Evolutionary conservation across 345 rosid species (phyloP).

Genomic region (Heritiera littoralis): DNA sequence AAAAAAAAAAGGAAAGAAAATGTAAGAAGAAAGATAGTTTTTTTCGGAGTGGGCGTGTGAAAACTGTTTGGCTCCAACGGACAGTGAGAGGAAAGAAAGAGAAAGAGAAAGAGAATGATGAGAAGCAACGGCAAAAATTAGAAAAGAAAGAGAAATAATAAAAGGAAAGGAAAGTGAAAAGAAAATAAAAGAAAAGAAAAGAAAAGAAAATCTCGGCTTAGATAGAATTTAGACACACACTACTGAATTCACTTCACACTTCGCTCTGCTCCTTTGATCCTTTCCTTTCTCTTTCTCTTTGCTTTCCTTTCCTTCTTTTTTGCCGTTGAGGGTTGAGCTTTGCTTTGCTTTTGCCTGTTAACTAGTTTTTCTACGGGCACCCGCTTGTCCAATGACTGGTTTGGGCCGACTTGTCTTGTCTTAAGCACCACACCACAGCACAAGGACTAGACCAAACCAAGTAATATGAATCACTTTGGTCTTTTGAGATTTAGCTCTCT

Average conservation of each 20-base stretch:
- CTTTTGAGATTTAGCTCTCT: no score
- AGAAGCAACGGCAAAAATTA: background rate
- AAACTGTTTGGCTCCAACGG: slow-evolving; percentile 78
- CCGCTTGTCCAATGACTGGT: slow-evolving; percentile 29
- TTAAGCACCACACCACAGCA: background rate
- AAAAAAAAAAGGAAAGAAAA: background rate
- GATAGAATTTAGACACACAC: background rate
- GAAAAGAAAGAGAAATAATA: background rate
- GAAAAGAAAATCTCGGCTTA: slow-evolving; percentile 23
- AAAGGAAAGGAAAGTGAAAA: slow-evolving; percentile 1
- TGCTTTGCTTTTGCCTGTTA: background rate
- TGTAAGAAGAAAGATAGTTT: no score
- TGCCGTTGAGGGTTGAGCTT: slow-evolving; percentile 15
- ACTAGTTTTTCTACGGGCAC: slow-evolving; percentile 30
- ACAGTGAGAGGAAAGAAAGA: slow-evolving; percentile 40
- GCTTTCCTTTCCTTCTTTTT: background rate
- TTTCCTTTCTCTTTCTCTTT: slow-evolving; percentile 5
- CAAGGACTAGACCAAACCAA: background rate
- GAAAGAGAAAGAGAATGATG: slow-evolving; percentile 29
- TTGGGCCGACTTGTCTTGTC: slow-evolving; percentile 16
- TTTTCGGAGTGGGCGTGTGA: slow-evolving; percentile 16
- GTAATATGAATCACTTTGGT: background rate
- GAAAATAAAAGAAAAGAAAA: slow-evolving; percentile 11
- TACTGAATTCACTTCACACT: background rate
- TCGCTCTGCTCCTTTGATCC: background rate